Evolutionary conservation across 1,139 yeast species (phyloP), one percentile per base, ranked within the genome.

Genomic region (Groenewaldozyma sp.): DNA sequence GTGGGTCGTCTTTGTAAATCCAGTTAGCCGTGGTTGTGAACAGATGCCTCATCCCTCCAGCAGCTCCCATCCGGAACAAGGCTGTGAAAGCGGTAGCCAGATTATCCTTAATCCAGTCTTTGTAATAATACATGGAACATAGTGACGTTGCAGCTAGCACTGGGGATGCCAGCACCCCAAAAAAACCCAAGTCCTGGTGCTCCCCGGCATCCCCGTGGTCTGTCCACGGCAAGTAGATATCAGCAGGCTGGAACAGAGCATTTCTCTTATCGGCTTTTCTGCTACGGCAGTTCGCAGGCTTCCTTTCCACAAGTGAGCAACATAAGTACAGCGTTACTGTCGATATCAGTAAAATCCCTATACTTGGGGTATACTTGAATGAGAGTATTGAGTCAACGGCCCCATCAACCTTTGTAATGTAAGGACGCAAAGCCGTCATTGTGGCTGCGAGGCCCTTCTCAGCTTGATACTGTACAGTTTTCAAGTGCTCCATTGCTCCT

Each of bases 181-280:
- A 16, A 11, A 18, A 4, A 4, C 22, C 20, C 18, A 29, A 14
- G 7, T 14, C 20, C 19, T 29, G 22, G 20, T 22, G 26, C 26
- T 13, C 9, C 5, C 7, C 7, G 11, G 14, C 33, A 7, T 42
- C 45, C 21, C 36, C 16, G 24, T 11, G 17, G n/a, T 17, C 44
- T 1, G 31, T 31, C 11, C 31, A 28, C 11, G 31, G 11, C 34
- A 38, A 32, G 35, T 71, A 75, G 29, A 64, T 57, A 49, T 74
- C 78, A 0, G 68, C 48, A 9, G 70, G 71, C 50, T 75, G 77
- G 55, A 64, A 74, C 19, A 62, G 48, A 1, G 62, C 62, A 36
- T 64, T 65, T 21, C 62, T 59, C 6, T 51, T 47, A 36, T 59
- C 60, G 2, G 78, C 71, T 9, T 14, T 7, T n/a, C 33, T 5